Base-by-base conservation (phyloP, 805 yeast species). In the Suhomyces xylopsoci region DNA sequence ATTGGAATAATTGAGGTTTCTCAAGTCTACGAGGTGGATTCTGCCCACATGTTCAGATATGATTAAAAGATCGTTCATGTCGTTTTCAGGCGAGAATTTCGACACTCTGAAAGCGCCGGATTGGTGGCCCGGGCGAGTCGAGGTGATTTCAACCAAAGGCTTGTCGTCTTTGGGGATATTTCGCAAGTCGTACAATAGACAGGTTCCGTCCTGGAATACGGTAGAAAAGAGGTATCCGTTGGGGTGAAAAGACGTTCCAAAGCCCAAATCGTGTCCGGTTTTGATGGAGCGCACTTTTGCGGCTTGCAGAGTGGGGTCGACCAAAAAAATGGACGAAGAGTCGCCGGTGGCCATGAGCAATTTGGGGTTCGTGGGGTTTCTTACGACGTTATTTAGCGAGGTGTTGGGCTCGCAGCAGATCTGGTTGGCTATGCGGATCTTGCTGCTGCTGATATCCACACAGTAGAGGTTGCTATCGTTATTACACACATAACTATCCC, bases 21-120 rank as follows among this genome's bases (percentile, higher is more conserved):
- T 80, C 24, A 90, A 78, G 65, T 92, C 97, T 25, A 92, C 74
- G 52, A 91, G 74, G 69, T 92, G 98, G 3, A 92, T 88, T 50
- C 96, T 77, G 0, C 96, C 96, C 50, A 84, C 87, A 60, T 92
- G 97, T 65, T 92, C 97, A 50, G 87, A 80, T 2, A 92, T 77
- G 50, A 88, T 81, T 52, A 92, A 71, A 54, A 90, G 68, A 67
- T 92, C 97, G 60, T 87, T 92, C 14, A 87, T 74, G 3, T 89
- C 86, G 67, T 74, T 54, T 70, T 75, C 52, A 68, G 79, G 61
- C 32, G 79, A 74, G 44, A 79, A 71, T 58, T 76, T 74, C 58
- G 77, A 71, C 55, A 85, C 83, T 54, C 94, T 73, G 62, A 87
- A 86, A 0, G 91, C 88, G 3, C 93, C 92, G 46, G 64, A 79